phyloP scores from a whole-genome alignment of 75 land plant species.

The Sequoiadendron giganteum region DNA sequence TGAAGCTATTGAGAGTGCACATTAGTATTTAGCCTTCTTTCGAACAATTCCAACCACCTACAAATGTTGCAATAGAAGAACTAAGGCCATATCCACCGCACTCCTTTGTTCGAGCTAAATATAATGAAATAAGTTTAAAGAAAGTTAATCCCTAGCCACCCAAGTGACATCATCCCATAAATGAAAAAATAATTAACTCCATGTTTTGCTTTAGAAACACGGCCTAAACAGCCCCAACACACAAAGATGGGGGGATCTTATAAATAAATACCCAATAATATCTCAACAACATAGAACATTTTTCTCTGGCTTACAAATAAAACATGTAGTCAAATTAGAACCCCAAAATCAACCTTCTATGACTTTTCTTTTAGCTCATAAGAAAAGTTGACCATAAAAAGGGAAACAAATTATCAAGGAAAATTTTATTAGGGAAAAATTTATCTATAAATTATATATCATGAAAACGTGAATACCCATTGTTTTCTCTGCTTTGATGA shows the following conservation, averaged over 20 bases:
- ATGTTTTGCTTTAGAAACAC: not conserved
- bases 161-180: not conserved
- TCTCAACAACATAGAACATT: not conserved
- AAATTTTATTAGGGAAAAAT: not conserved
- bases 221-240: not conserved
- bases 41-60: no score
- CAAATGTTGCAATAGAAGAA: no score
- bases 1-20: no score
- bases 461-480: not conserved
- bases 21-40: no score
- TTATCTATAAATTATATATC: not conserved
- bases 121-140: not conserved
- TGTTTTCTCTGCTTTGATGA: not conserved
- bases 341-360: not conserved
- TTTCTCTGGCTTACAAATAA: not conserved
- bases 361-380: not conserved
- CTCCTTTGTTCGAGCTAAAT: no score
- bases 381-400: not conserved
- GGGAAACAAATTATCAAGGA: not conserved
- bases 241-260: not conserved
- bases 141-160: not conserved
- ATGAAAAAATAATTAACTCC: not conserved
- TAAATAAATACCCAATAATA: not conserved
- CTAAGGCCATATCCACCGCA: no score
- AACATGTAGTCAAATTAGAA: not conserved